Evolutionary conservation across 1,284 basidiomycete species (phyloP).

Genomic region (Cutaneotrichosporon sp.): DNA sequence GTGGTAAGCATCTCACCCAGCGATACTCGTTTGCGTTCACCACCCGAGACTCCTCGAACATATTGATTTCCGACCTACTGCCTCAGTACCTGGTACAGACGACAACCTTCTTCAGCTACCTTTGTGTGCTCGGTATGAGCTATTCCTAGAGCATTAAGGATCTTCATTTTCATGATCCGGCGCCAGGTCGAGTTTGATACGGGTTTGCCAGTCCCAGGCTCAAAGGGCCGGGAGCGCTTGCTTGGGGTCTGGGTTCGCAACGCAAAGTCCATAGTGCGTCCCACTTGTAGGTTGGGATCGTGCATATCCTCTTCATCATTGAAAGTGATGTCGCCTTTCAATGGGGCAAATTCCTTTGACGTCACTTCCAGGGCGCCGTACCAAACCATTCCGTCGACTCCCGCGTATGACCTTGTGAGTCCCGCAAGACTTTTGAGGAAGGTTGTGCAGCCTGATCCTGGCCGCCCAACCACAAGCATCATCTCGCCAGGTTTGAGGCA

Average conservation of each 20-base stretch:
- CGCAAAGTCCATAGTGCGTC: slow-evolving; percentile 22
- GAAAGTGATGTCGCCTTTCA: slow-evolving; percentile 15
- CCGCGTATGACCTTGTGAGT: slow-evolving; percentile 46
- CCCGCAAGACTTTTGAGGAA: slow-evolving; percentile 51
- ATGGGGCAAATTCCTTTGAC: slow-evolving; percentile 1
- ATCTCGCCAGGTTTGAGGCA: slow-evolving; percentile 42
- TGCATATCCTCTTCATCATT: slow-evolving; percentile 25
- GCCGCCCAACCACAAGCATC: slow-evolving; percentile 47
- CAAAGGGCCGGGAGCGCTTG: not conserved
- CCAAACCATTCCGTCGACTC: slow-evolving; percentile 40
- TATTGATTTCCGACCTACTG: no score
- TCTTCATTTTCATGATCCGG: slow-evolving; percentile 53
- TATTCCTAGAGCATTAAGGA: slow-evolving; percentile 66
- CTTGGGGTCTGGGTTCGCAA: slow-evolving; percentile 16
- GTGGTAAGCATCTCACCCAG: no score
- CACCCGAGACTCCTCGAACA: no score
- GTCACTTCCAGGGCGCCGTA: slow-evolving; percentile 39
- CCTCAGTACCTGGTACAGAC: no score
- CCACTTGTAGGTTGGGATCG: slow-evolving; percentile 22
- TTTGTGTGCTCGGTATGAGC: slow-evolving; percentile 67
- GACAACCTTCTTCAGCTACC: no score
- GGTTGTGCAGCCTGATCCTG: slow-evolving; percentile 50
- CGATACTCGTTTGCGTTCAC: no score
- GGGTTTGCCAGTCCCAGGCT: not conserved
- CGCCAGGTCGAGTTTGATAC: slow-evolving; percentile 48